Conservation (phyloP, 345 rosid genomes). For the Balakata baccata region DNA sequence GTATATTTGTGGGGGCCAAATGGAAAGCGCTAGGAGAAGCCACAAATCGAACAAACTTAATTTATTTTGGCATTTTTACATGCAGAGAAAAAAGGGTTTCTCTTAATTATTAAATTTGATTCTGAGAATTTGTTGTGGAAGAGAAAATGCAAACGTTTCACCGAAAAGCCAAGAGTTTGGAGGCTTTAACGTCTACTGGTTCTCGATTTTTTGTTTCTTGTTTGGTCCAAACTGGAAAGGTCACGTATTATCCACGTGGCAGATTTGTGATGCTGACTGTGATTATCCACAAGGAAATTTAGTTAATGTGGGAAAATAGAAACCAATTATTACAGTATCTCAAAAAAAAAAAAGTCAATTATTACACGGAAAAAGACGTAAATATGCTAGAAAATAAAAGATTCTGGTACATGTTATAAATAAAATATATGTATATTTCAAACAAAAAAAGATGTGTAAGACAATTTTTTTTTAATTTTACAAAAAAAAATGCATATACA, state of each 20-base stretch:
- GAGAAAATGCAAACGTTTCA: slow-evolving; percentile 6
- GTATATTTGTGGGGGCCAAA: slow-evolving; percentile 11
- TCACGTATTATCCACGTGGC: not conserved
- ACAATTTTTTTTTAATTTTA: too few relatives aligned
- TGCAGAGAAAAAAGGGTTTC: not conserved
- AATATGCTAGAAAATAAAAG: too few relatives aligned
- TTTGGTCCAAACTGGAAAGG: not conserved
- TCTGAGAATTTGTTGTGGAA: slow-evolving; percentile 11
- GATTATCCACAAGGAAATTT: not conserved
- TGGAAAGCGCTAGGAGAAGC: slow-evolving; percentile 32
- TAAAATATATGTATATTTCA: too few relatives aligned
- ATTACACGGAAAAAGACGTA: too few relatives aligned
- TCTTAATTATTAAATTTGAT: not conserved
- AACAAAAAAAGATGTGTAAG: too few relatives aligned
- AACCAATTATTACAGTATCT: too few relatives aligned
- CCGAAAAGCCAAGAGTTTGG: not conserved
- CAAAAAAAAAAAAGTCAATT: too few relatives aligned
- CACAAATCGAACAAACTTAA: slow-evolving; percentile 32
- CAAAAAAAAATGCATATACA: too few relatives aligned
- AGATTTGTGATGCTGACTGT: slow-evolving; percentile 13
- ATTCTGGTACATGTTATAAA: too few relatives aligned
- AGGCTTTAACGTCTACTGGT: not conserved
- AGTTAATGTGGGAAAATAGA: not conserved
- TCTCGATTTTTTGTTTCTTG: not conserved
- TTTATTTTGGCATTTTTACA: slow-evolving; percentile 9